Conservation (phyloP, 768 basidiomycete species). For the Psilocybe sp. region DNA sequence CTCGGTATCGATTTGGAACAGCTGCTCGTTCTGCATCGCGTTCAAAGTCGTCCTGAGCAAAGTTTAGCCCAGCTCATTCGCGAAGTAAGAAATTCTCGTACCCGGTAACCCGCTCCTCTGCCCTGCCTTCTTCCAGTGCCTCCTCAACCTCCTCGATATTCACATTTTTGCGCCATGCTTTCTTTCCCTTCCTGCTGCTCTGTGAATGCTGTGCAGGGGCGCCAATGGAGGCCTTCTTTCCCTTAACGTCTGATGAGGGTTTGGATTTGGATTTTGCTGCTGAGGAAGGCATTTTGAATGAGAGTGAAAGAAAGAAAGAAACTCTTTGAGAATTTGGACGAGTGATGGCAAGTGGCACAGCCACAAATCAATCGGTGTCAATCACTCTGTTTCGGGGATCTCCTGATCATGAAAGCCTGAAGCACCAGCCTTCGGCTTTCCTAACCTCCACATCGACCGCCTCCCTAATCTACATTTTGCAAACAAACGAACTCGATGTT, state of each 20-base stretch:
- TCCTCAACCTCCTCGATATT: constrained; percentile 78
- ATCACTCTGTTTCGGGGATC: too few relatives aligned
- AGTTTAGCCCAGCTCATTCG: background rate
- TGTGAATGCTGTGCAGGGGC: constrained; percentile 66
- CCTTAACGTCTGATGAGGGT: constrained; percentile 1
- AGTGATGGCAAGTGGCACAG: background rate
- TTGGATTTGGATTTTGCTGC: background rate
- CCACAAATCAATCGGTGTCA: too few relatives aligned
- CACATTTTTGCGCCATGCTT: constrained; percentile 91
- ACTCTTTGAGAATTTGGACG: background rate
- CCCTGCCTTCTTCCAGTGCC: constrained; percentile 69
- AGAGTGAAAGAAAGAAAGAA: background rate
- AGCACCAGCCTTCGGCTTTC: too few relatives aligned
- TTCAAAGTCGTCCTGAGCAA: constrained; percentile 54
- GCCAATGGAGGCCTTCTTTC: constrained; percentile 31
- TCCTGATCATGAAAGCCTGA: too few relatives aligned
- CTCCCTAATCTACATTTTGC: too few relatives aligned
- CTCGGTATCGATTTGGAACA: constrained; percentile 78
- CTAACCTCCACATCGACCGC: too few relatives aligned
- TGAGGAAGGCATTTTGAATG: background rate
- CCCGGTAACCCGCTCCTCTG: constrained; percentile 83
- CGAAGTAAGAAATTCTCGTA: constrained; percentile 30
- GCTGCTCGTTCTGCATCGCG: constrained; percentile 64
- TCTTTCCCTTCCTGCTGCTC: constrained; percentile 85
- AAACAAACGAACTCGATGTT: too few relatives aligned